Evolutionary conservation across 176 grass and related monocot genomes (phyloP), one percentile per base, ranked within the genome.

Genomic region (Juncus inflexus): DNA sequence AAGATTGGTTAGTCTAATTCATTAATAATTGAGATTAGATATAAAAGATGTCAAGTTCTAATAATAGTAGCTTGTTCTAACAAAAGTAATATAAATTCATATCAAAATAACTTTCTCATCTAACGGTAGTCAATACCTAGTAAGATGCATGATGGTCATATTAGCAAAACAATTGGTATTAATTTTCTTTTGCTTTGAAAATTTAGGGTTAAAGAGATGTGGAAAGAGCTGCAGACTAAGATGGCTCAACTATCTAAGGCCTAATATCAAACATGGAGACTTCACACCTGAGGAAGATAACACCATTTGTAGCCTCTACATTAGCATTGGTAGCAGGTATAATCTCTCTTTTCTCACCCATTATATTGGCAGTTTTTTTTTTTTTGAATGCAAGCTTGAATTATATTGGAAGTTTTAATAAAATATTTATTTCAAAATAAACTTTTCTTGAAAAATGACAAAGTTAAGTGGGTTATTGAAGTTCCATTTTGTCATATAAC

Each of bases 301-400:
- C 66, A 81, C 80, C 65, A 96, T 96, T 69, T 96, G 91, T 77
- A 88, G 63, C 52, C 91, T 96, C 58, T 96, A 96, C 87, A 91
- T 96, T 80, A 96, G 91, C 71, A 96, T 96, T 12, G 91, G 91
- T 55, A 90, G 91, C 91, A 96, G 91, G 91, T 91, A 42, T n/a
- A 6, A 47, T 47, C 4, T 47, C 4, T 47, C 9, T 47, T 28
- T 28, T 28, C 19, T 28, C 19, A 28, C 19, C 19, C 19, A 28
- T 28, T 28, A 28, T 28, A 28, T 28, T 28, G 0, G 19, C 1
- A 28, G 19, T 28, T 28, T 28, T 28, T 1, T 28, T 28, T n/a
- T n/a, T n/a, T n/a, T n/a, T n/a, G n/a, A n/a, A n/a, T n/a, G n/a
- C n/a, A n/a, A n/a, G n/a, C n/a, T n/a, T n/a, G n/a, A n/a, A n/a